These are phyloP conservation scores for Myxozyma neotropica DNA, from an alignment of 805 yeast species.

Conservation along the genomic window DNA sequence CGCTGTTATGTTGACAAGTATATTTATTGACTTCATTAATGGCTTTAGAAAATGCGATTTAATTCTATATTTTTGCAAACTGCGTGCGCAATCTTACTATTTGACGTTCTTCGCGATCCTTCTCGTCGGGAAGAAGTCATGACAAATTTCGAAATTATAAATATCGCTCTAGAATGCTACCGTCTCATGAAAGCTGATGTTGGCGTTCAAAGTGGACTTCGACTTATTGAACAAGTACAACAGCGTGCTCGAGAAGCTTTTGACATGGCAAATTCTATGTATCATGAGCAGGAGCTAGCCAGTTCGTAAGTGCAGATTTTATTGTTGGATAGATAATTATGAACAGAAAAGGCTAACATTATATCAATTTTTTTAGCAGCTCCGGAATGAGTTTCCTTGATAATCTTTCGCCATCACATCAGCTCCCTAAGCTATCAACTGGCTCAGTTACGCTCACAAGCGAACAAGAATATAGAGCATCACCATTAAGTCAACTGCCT, in stretches of 20 bases:
- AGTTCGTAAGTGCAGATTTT: not conserved
- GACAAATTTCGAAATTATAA: conserved; percentile 31
- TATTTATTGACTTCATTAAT: too few relatives aligned
- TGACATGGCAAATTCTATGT: conserved; percentile 15
- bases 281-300: not conserved
- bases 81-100: conserved; percentile 30
- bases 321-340: not conserved
- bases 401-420: not conserved
- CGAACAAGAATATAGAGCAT: not conserved
- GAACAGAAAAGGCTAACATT: too few relatives aligned
- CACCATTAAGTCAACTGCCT: not conserved
- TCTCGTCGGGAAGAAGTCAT: conserved; percentile 22
- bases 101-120: conserved; percentile 30
- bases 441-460: not conserved
- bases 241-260: conserved; percentile 26
- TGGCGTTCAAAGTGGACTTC: conserved; percentile 23
- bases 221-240: conserved; percentile 30
- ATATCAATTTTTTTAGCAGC: not conserved
- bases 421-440: not conserved
- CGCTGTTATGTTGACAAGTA: too few relatives aligned
- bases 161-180: conserved; percentile 31
- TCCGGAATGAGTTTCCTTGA: not conserved
- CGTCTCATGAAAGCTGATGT: conserved; percentile 26
- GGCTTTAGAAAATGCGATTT: conserved; percentile 28
- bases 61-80: conserved; percentile 31